phyloP scores from a whole-genome alignment of 768 basidiomycete species.

The Kwoniella bestiolae region DNA sequence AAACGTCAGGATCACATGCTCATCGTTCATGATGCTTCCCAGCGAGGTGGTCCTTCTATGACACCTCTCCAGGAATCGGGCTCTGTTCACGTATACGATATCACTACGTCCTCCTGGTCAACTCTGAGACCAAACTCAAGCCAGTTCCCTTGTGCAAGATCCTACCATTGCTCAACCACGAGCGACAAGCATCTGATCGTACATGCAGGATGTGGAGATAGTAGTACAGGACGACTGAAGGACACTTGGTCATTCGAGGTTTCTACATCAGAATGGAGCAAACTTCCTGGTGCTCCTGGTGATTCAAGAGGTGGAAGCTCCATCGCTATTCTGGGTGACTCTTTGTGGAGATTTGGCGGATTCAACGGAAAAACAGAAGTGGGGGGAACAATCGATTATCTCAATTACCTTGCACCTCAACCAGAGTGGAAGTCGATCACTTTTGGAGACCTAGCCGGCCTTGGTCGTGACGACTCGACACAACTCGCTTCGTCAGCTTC shows the following conservation, averaged over 20 bases:
- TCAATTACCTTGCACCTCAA: constrained; percentile 6
- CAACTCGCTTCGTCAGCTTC: not conserved
- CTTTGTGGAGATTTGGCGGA: constrained; percentile 35
- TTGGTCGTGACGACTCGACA: constrained; percentile 5
- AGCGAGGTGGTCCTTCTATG: constrained; percentile 60
- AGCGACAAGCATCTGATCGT: constrained; percentile 18
- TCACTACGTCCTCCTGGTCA: constrained; percentile 18
- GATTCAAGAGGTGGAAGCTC: constrained; percentile 11
- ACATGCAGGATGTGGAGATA: constrained; percentile 38
- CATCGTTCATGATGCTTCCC: not conserved
- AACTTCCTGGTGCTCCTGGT: constrained; percentile 10
- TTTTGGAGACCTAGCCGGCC: constrained; percentile 13
- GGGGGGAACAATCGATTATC: constrained; percentile 29
- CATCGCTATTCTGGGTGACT: not conserved
- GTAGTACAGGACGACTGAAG: constrained; percentile 23
- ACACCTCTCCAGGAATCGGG: constrained; percentile 53
- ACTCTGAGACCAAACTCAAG: not conserved
- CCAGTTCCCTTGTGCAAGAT: constrained; percentile 21
- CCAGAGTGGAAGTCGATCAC: constrained; percentile 10
- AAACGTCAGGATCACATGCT: not conserved
- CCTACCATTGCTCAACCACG: constrained; percentile 32
- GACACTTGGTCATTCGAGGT: constrained; percentile 39
- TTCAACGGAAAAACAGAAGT: constrained; percentile 42
- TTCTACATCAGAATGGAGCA: not conserved
- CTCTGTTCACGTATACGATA: constrained; percentile 34